Conservation (phyloP, 1,284 basidiomycete genomes). For the Cryptococcus neoformans region DNA sequence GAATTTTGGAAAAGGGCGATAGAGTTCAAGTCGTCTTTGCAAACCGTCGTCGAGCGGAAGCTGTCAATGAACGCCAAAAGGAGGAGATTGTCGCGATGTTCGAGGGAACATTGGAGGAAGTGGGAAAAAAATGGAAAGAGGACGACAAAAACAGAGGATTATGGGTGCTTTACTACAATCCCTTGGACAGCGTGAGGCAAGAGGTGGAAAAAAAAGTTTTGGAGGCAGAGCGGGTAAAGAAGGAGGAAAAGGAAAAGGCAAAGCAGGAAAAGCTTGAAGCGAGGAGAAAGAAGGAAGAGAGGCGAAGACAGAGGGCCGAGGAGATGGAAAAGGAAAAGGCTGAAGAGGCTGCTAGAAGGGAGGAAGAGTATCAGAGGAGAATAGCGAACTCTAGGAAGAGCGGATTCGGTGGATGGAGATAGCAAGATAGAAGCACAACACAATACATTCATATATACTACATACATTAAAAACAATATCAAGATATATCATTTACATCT, state of each 20-base stretch:
- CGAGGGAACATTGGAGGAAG: slow-evolving; percentile 71
- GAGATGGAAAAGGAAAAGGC: slow-evolving; percentile 72
- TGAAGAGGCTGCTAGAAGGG: slow-evolving; percentile 4
- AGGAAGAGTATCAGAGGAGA: slow-evolving; percentile 1
- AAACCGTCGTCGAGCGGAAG: slow-evolving; percentile 15
- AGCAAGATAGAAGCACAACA: slow-evolving; percentile 1
- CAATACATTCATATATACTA: not conserved
- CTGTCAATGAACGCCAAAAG: slow-evolving; percentile 16
- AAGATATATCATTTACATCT: not conserved
- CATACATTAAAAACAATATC: not conserved
- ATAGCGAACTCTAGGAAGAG: not conserved
- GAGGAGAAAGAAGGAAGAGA: slow-evolving; percentile 20
- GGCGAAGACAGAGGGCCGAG: slow-evolving; percentile 10
- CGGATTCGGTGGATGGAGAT: not conserved
- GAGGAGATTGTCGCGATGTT: slow-evolving; percentile 57
- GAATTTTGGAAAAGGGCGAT: slow-evolving; percentile 39
- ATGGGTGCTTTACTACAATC: slow-evolving; percentile 70
- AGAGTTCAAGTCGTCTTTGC: slow-evolving; percentile 43
- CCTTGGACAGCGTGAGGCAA: slow-evolving; percentile 78
- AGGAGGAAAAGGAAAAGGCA: slow-evolving; percentile 19
- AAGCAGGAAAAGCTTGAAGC: slow-evolving; percentile 31
- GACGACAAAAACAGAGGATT: slow-evolving; percentile 65
- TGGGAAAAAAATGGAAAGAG: slow-evolving; percentile 84
- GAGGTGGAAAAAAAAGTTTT: slow-evolving; percentile 66
- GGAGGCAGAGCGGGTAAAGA: slow-evolving; percentile 68